Evolutionary conservation across 139 green algal species (phyloP), one percentile per base, ranked within the genome.

Genomic region (Pleodorina starrii): DNA sequence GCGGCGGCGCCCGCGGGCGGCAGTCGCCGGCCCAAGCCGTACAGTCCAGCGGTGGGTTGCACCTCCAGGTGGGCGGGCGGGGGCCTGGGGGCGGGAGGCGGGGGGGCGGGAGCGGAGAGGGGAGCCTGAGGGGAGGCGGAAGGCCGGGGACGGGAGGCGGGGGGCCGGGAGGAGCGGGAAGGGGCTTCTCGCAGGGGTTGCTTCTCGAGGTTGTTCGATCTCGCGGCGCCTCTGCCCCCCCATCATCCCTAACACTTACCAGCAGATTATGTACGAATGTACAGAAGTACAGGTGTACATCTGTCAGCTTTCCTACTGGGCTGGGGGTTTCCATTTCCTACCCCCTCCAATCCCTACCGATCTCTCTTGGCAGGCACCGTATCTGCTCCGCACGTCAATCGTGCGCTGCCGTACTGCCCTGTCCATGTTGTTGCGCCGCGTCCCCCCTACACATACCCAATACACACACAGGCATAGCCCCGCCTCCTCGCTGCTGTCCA

Each of bases 11-110:
- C 76, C 44, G 75, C 48, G 40, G 73, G 43, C 36, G 75, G 43
- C 77, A 69, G 54, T 54, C n/a, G 35, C 5, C 81, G 81, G 42
- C 60, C 81, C 1, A 87, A 68, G 81, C 81, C 81, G 23, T 87
- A 77, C 81, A 87, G 10, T 63, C 60, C 81, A 4, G 81, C 19
- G 81, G 81, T 77, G 81, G 81, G 81, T 77, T 78, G 81, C 79
- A 38, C 9, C 38, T 43, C 57, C 79, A 86, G 79, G 78, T 85
- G 78, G 35, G 57, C 57, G 5, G 36, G 21, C 36, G 29, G 54
- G 29, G n/a, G 9, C 10, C 10, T 17, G 25, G 29, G 27, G n/a
- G 5, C 2, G 16, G 44, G 43, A 16, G 1, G 54, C 3, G 54
- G 54, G 7, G 54, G 9, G 2, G 54, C 3, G 54, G 54, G 54